Evolutionary conservation across 352 stramenopile species (phyloP).

Genomic region (Thalassiosira mediterranea): DNA sequence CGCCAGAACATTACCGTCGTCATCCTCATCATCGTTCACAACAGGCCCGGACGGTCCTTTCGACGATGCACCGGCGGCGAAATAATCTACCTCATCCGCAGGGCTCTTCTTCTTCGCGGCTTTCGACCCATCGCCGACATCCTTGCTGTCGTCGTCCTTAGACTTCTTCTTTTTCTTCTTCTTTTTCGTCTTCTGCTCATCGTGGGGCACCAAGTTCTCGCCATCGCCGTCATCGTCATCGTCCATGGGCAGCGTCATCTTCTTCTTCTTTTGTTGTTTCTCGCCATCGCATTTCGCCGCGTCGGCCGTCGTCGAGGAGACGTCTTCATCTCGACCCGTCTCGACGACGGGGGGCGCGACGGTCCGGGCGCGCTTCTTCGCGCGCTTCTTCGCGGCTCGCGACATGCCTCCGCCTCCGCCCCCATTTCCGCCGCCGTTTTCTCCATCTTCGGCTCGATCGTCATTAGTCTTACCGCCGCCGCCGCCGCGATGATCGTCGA

Average conservation of each 20-base stretch:
- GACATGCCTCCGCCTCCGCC: conserved; percentile 39
- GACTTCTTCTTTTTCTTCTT: conserved; percentile 18
- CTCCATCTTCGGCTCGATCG: not conserved
- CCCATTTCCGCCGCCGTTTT: not conserved
- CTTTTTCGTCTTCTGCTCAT: conserved; percentile 18
- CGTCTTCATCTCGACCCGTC: not conserved
- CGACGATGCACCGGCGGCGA: too few species aligned
- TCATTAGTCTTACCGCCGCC: not conserved
- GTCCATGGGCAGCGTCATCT: conserved; percentile 30
- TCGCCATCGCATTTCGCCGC: conserved; percentile 3
- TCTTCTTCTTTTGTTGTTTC: conserved; percentile 4
- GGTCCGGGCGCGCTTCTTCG: conserved; percentile 50
- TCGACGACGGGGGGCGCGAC: too few species aligned
- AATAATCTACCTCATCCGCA: not conserved
- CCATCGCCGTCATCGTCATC: conserved; percentile 29
- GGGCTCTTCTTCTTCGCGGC: not conserved
- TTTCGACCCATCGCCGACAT: not conserved
- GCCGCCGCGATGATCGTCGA: not conserved
- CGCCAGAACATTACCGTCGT: conserved; percentile 24
- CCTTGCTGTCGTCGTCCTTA: conserved; percentile 2
- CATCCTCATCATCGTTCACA: conserved; percentile 9
- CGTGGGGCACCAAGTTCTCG: not conserved
- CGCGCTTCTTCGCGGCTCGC: conserved; percentile 57
- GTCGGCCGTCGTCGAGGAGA: not conserved
- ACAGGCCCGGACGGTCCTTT: too few species aligned